Base-by-base conservation (phyloP, 2,329 filamentous ascomycete species). In the Colletotrichum trifolii region DNA sequence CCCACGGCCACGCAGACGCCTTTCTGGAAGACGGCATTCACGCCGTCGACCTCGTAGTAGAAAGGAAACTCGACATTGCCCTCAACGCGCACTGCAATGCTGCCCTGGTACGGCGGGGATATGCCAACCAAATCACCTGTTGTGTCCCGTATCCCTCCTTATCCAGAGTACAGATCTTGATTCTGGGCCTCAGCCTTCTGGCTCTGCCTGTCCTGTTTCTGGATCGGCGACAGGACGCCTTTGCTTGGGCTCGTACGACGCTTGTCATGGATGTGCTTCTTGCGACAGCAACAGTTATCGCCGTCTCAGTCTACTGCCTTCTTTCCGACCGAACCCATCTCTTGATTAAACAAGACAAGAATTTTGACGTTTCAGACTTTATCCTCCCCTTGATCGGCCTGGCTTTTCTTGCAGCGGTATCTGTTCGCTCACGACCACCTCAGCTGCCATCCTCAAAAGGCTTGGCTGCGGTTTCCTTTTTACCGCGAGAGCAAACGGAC, bases 401-500 rank as follows among this genome's bases (percentile, higher is more conserved):
- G 4, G 60, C 71, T 6, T 71, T 75, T 9, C n/a, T 75, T 3
- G 60, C 60, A 40, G 39, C 33, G 2, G 17, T 54, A n/a, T 64
- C 64, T 68, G 66, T 36, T 34, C 64, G 61, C 7, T 47, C 47
- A 34, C 47, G 47, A 25, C 15, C 52, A 43, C 33, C 43, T 46
- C 33, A 25, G 8, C n/a, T 45, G 25, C 33, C 46, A 8, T 48
- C 50, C 2, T n/a, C 46, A 39, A 60, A 12, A 36, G 45, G 46
- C 6, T 13, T 53, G 10, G 34, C 43, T 5, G 47, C 55, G 6
- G 68, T 70, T 6, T 57, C 54, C 6, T 68, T 68, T 34, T 75
- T 89, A 6, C 80, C 83, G 1, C 80, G 87, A 54, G 78, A 83
- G 49, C 85, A 89, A 68, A 86, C 85, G 0, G 82, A 89, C 66